These are phyloP conservation scores for Debaryomyces subglobosus DNA, from an alignment of 1,139 yeast genomes.

Conservation along the genomic window DNA sequence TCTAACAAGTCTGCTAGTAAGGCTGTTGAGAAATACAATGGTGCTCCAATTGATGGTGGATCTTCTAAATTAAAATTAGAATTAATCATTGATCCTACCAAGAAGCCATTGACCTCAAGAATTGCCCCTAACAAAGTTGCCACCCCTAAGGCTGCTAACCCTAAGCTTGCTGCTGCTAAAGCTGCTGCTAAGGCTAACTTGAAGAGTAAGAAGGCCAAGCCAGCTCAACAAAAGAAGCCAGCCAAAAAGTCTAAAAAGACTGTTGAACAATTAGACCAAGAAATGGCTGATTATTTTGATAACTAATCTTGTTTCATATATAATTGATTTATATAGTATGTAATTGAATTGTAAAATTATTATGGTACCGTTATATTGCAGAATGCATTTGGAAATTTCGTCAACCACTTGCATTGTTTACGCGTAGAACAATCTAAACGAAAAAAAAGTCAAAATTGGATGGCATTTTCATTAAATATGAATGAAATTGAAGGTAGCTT, in stretches of 20 bases:
- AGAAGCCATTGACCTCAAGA: slow-evolving; percentile 75
- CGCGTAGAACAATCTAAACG: neutral
- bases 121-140: slow-evolving; percentile 54
- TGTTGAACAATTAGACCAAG: slow-evolving; percentile 88
- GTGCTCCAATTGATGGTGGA: slow-evolving; percentile 93
- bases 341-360: slow-evolving; percentile 5
- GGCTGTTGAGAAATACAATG: slow-evolving; percentile 86
- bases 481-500: neutral
- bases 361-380: neutral
- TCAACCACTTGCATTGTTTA: neutral
- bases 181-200: slow-evolving; percentile 32
- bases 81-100: slow-evolving; percentile 82
- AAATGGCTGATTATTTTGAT: slow-evolving; percentile 85
- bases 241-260: slow-evolving; percentile 67
- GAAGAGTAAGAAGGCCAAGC: slow-evolving; percentile 24
- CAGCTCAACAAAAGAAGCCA: slow-evolving; percentile 33
- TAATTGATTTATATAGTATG: slow-evolving; percentile 7
- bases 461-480: neutral
- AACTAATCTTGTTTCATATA: slow-evolving; percentile 9
- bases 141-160: slow-evolving; percentile 20
- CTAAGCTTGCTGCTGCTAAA: slow-evolving; percentile 25
- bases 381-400: neutral
- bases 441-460: neutral
- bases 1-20: slow-evolving; percentile 62
- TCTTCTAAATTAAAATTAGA: slow-evolving; percentile 78